phyloP scores from a whole-genome alignment of 345 rosid species.

The Camelina laxa region DNA sequence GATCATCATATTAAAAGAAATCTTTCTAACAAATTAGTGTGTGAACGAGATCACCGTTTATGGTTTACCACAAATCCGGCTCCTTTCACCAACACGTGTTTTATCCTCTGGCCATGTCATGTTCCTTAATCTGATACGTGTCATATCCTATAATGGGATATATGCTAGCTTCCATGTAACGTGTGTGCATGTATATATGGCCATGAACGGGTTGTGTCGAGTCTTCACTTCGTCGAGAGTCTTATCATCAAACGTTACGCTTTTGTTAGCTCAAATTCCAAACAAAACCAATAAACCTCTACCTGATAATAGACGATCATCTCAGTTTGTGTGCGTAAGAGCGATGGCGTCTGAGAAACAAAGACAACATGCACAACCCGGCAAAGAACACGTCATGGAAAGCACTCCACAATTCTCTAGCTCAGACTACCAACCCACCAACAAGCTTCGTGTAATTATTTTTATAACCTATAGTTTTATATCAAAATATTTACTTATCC shows the following conservation, averaged over 20 bases:
- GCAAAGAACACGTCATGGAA: slow-evolving; percentile 73
- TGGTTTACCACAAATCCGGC: slow-evolving; percentile 21
- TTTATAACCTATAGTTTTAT: background rate
- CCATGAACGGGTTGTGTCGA: slow-evolving; percentile 28
- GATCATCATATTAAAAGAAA: background rate
- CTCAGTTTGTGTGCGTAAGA: slow-evolving; percentile 53
- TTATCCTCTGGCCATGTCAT: slow-evolving; percentile 12
- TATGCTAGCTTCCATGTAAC: slow-evolving; percentile 1
- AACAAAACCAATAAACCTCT: slow-evolving; percentile 18
- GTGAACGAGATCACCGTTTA: slow-evolving; percentile 5
- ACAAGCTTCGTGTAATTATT: slow-evolving; percentile 62
- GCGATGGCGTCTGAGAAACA: slow-evolving; percentile 38
- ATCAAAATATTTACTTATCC: background rate
- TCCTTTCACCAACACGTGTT: slow-evolving; percentile 32
- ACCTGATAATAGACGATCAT: slow-evolving; percentile 45
- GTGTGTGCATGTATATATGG: slow-evolving; percentile 29
- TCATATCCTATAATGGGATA: background rate
- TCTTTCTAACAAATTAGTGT: too few species aligned
- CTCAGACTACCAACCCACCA: slow-evolving; percentile 68
- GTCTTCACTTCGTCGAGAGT: slow-evolving; percentile 20
- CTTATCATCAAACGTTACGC: slow-evolving; percentile 11
- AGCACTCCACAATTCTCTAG: slow-evolving; percentile 58
- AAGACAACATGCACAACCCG: slow-evolving; percentile 70
- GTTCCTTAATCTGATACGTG: background rate
- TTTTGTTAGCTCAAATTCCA: slow-evolving; percentile 23